A percentile compares a stretch with the other conserved stretches of the same genome.
These are phyloP conservation scores for Penicillium sp. DNA, from an alignment of 2,329 filamentous ascomycete genomes.

Conservation along the genomic window DNA sequence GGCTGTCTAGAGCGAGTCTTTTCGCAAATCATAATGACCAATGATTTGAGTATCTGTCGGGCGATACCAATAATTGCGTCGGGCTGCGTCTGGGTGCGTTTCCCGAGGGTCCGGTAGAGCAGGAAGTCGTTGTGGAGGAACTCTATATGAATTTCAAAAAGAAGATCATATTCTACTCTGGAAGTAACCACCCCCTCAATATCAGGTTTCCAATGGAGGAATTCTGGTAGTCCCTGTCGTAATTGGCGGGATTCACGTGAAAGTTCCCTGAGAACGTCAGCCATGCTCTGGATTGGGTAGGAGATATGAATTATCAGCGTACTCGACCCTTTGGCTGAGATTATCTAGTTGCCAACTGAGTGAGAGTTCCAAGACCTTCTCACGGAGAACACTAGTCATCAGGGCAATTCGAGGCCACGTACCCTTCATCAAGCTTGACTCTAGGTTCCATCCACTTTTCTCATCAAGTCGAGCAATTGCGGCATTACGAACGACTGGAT, in stretches of 20 bases:
- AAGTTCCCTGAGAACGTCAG: constrained; percentile 9
- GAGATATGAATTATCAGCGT: not conserved
- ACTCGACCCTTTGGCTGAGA: constrained; percentile 15
- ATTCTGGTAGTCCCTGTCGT: constrained; percentile 13
- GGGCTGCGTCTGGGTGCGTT: constrained; percentile 15
- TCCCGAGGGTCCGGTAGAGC: constrained; percentile 17
- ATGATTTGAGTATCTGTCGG: constrained; percentile 17
- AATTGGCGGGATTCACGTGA: constrained; percentile 12
- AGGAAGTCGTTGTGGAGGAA: constrained; percentile 22
- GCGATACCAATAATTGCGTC: constrained; percentile 16
- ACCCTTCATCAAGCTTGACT: constrained; percentile 8
- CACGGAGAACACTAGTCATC: constrained; percentile 12
- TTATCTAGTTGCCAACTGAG: constrained; percentile 15
- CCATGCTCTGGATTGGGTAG: too few relatives aligned
- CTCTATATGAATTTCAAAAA: constrained; percentile 16
- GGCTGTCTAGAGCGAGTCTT: constrained; percentile 8
- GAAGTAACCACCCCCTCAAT: not conserved
- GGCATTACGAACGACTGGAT: constrained; percentile 3
- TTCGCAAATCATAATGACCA: constrained; percentile 12
- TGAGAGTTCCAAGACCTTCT: constrained; percentile 19
- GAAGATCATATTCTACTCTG: constrained; percentile 7
- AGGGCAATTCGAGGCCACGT: constrained; percentile 6
- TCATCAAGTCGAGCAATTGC: constrained; percentile 7
- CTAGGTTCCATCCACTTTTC: constrained; percentile 9
- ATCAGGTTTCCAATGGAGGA: constrained; percentile 16